These are phyloP conservation scores for Kwoniella shivajii DNA, from an alignment of 1,284 basidiomycete species.

Conservation along the genomic window DNA sequence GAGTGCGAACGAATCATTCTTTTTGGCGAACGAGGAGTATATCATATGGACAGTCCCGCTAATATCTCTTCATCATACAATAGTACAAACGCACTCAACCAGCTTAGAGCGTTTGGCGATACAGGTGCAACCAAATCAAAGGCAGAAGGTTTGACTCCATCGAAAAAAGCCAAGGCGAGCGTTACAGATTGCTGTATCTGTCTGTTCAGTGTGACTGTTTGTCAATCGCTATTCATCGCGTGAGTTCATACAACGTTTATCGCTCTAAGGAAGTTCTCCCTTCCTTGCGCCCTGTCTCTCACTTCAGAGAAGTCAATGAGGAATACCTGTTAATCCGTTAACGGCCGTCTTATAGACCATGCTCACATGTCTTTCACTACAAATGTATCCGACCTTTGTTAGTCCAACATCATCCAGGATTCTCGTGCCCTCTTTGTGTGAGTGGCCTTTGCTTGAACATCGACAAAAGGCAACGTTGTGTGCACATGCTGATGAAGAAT, in stretches of 20 bases:
- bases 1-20: too few relatives aligned
- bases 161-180: slow-evolving; percentile 41
- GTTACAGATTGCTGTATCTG: slow-evolving; percentile 94
- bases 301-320: too few relatives aligned
- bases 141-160: slow-evolving; percentile 15
- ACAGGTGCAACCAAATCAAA: slow-evolving; percentile 17
- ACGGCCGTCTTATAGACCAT: slow-evolving; percentile 65
- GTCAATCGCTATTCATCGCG: slow-evolving; percentile 95
- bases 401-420: slow-evolving; percentile 83
- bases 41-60: background rate
- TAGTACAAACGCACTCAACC: slow-evolving; percentile 51
- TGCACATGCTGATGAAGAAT: slow-evolving; percentile 9
- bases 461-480: too few relatives aligned
- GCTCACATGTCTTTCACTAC: slow-evolving; percentile 96
- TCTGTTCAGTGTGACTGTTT: slow-evolving; percentile 91
- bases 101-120: slow-evolving; percentile 47
- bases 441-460: slow-evolving; percentile 22
- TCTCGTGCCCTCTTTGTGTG: slow-evolving; percentile 88
- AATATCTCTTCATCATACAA: slow-evolving; percentile 4
- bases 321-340: too few relatives aligned
- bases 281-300: too few relatives aligned
- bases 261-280: too few relatives aligned
- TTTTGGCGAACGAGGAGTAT: background rate
- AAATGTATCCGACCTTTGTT: slow-evolving; percentile 95
- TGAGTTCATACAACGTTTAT: too few relatives aligned